Conservation (phyloP, 2,329 filamentous ascomycete species). For the Exserohilum rostratum region DNA sequence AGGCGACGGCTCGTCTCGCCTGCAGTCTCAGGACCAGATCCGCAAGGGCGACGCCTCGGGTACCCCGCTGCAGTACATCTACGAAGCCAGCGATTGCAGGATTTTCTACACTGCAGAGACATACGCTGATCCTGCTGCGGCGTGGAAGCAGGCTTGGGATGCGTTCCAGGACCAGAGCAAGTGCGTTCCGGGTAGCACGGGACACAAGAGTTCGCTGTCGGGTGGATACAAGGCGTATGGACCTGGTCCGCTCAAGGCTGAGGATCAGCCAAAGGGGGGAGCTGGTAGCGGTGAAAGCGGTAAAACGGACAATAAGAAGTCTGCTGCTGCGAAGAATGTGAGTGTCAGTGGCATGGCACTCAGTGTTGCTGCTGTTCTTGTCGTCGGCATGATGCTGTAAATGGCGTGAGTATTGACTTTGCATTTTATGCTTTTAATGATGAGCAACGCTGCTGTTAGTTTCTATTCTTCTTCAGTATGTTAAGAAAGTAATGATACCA, state of each 20-base stretch:
- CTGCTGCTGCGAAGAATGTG: constrained; percentile 1
- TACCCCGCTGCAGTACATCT: constrained; percentile 63
- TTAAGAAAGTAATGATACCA: no score
- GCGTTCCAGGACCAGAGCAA: constrained; percentile 25
- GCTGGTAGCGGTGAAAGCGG: not conserved
- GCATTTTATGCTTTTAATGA: not conserved
- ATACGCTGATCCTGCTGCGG: constrained; percentile 53
- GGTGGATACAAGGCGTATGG: constrained; percentile 37
- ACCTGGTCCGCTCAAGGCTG: constrained; percentile 20
- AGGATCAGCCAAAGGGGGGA: constrained; percentile 21
- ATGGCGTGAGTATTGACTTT: not conserved
- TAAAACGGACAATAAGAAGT: not conserved
- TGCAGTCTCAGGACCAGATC: constrained; percentile 33
- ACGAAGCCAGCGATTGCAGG: constrained; percentile 66
- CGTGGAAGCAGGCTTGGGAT: constrained; percentile 56
- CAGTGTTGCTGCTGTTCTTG: constrained; percentile 6
- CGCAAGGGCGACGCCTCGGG: constrained; percentile 40
- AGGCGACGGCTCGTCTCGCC: constrained; percentile 20
- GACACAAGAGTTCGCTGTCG: constrained; percentile 30
- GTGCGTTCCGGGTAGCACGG: constrained; percentile 34
- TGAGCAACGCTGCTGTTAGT: not conserved
- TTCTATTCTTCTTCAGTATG: not conserved
- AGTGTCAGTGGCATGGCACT: constrained; percentile 1
- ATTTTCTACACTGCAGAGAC: constrained; percentile 65
- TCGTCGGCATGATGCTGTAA: constrained; percentile 11